Percentiles rank a stretch among this genome's conserved stretches.
Evolutionary conservation across 768 basidiomycete genomes (phyloP).

Genomic region (Mycena pura): DNA sequence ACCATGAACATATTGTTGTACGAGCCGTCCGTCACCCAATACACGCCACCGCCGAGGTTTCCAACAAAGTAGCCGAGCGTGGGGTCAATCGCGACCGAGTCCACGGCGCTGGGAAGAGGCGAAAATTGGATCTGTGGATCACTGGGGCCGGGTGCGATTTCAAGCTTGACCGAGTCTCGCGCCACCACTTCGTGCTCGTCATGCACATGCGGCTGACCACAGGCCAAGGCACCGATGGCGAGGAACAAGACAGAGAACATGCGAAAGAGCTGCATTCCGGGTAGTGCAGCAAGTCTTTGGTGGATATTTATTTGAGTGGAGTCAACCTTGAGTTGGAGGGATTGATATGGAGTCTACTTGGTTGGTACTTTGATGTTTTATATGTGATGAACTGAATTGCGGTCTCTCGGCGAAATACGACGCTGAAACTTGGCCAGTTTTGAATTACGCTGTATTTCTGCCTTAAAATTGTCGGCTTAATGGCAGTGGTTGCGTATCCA

Average conservation of each 20-base stretch:
- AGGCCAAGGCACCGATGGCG: constrained; percentile 6
- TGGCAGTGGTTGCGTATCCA: not conserved
- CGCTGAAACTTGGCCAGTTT: too few relatives aligned
- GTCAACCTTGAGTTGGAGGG: constrained; percentile 2
- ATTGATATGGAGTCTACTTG: constrained; percentile 3
- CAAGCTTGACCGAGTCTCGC: not conserved
- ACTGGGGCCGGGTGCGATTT: constrained; percentile 9
- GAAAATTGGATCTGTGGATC: constrained; percentile 10
- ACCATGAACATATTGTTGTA: constrained; percentile 1
- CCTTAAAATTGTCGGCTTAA: not conserved
- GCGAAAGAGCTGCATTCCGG: constrained; percentile 5
- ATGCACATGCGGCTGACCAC: constrained; percentile 1
- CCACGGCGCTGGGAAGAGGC: constrained; percentile 1
- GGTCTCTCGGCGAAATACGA: too few relatives aligned
- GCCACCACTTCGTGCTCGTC: constrained; percentile 6
- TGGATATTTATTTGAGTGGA: constrained; percentile 7
- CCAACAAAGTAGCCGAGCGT: constrained; percentile 11
- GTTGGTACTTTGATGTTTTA: constrained; percentile 3
- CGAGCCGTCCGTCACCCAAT: not conserved
- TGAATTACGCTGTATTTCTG: not conserved
- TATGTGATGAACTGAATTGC: constrained; percentile 3
- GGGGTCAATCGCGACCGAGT: constrained; percentile 7
- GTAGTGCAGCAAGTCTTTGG: constrained; percentile 5
- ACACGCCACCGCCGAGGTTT: not conserved
- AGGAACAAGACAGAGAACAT: not conserved